phyloP scores from a whole-genome alignment of 1,284 basidiomycete species.

The Marasmius sp. region DNA sequence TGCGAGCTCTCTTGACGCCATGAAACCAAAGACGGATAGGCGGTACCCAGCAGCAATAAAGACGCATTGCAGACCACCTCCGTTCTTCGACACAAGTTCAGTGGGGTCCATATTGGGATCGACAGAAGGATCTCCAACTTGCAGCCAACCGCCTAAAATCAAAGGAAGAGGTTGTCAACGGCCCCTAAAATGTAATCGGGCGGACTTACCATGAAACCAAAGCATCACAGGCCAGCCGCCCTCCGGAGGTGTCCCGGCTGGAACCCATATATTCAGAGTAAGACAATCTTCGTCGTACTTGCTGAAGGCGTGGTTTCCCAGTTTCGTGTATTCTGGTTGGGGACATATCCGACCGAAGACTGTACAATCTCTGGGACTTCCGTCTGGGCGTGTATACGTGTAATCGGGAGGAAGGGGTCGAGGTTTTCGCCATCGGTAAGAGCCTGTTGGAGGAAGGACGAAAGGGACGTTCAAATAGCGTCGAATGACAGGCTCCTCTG shows the following conservation, averaged over 20 bases:
- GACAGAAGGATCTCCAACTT: slow-evolving; percentile 13
- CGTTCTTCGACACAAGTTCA: slow-evolving; percentile 9
- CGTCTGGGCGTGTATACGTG: slow-evolving; percentile 2
- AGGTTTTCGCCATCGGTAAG: slow-evolving; percentile 14
- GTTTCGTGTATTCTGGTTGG: slow-evolving; percentile 12
- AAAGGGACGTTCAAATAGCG: slow-evolving; percentile 14
- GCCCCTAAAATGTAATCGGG: not conserved
- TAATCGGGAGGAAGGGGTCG: slow-evolving; percentile 8
- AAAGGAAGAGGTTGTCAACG: not conserved
- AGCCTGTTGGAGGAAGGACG: slow-evolving; percentile 11
- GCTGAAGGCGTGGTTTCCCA: slow-evolving; percentile 7
- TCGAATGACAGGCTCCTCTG: slow-evolving; percentile 4
- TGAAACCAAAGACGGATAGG: slow-evolving; percentile 13
- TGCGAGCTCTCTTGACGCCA: slow-evolving; percentile 12
- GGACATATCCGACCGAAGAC: slow-evolving; percentile 13
- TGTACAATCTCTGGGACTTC: slow-evolving; percentile 12
- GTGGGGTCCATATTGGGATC: slow-evolving; percentile 15
- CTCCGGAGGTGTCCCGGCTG: slow-evolving; percentile 10
- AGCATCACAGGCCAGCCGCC: slow-evolving; percentile 17
- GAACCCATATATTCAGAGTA: slow-evolving; percentile 13
- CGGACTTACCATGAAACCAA: slow-evolving; percentile 10
- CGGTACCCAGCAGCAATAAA: slow-evolving; percentile 14
- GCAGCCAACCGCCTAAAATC: slow-evolving; percentile 13
- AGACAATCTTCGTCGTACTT: slow-evolving; percentile 14
- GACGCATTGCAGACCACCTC: slow-evolving; percentile 13